Evolutionary conservation across 2,329 filamentous ascomycete species (phyloP), one percentile per base, ranked within the genome.

Genomic region (Colletotrichum australisinense): DNA sequence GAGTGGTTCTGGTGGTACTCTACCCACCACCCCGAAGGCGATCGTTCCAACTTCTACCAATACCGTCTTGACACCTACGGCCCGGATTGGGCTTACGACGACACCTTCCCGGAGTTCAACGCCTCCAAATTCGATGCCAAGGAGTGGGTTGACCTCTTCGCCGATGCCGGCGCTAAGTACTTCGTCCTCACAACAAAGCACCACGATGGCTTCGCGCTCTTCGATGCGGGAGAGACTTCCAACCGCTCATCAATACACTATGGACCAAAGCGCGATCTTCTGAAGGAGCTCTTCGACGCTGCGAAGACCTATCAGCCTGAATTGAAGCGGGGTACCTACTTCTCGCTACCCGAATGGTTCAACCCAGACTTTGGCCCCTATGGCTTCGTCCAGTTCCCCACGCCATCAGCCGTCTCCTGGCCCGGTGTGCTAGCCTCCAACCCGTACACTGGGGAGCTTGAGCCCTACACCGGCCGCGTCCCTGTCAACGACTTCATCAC

Each of bases 21-120:
- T 16, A 73, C 70, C 7, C 67, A 73, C 2, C 70, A 73, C 24
- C 70, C 70, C 6, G 60, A 69, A 26, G 70, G 66, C 28, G 70
- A 73, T 56, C 70, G 70, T n/a, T 73, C 70, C 26, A 64, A 73
- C 55, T 73, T 73, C 30, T 88, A 87, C 73, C 81, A 87, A 38
- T 87, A 91, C 75, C 83, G 87, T 12, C 81, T 89, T 0, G 79
- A 83, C 14, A 88, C 84, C 0, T 90, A 87, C 74, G 88, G 89
- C 0, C 83, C 83, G 0, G 77, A 88, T 32, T 82, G 87, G 76
- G 84, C 84, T 14, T 91, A 91, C 76, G 89, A 91, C 74, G 88
- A 91, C 77, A 87, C 87, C 65, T 87, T 90, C 76, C 78, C 81
- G 3, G 82, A 88, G 71, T 91, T 90, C 79, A 90, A 87, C 0